Base-by-base conservation (phyloP, 768 basidiomycete species). In the Agrocybe chaxingu region DNA sequence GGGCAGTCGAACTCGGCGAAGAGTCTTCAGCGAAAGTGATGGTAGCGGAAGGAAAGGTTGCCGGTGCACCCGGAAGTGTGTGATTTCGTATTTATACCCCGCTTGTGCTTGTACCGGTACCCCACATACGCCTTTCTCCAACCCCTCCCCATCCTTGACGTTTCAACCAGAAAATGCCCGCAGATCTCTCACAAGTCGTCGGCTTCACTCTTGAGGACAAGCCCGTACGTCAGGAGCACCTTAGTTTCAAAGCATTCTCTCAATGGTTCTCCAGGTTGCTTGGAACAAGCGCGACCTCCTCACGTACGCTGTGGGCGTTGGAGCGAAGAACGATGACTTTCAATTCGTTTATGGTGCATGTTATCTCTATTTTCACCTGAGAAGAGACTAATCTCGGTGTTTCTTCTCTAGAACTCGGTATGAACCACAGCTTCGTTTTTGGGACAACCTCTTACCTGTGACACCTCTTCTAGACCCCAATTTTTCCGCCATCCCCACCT, bases 261-360 rank as follows among this genome's bases (percentile, higher is more conserved):
- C 42, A 16, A 13, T 9, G 19, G 40, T 30, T 16, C 12, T 24
- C 3, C 41, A 92, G 89, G 91, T 90, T 19, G 67, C 79, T 1
- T 94, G 92, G 92, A 91, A 88, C 63, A 84, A 85, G 68, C 81
- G 90, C 45, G 92, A 94, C 67, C 70, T 92, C 12, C 69, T 94
- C 52, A 78, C 81, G 1, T 94, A 92, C 56, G 87, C 89, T 9
- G 71, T 83, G 19, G 89, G 89, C 10, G 84, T 94, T 34, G 92
- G 92, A 10, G 89, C 89, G 11, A 91, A 89, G 67, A 74, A 74
- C 36, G 76, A 87, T 44, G 90, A 93, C 48, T 77, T 81, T 41
- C 68, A 75, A 4, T 76, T 89, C 41, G 75, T 87, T 31, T 92
- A 92, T 64, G 90, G 89, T 88, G 49, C 32, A 77, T 60, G 7